Evolutionary conservation across 1,284 basidiomycete genomes (phyloP).

Genomic region (Kalmanozyma brasiliensis): DNA sequence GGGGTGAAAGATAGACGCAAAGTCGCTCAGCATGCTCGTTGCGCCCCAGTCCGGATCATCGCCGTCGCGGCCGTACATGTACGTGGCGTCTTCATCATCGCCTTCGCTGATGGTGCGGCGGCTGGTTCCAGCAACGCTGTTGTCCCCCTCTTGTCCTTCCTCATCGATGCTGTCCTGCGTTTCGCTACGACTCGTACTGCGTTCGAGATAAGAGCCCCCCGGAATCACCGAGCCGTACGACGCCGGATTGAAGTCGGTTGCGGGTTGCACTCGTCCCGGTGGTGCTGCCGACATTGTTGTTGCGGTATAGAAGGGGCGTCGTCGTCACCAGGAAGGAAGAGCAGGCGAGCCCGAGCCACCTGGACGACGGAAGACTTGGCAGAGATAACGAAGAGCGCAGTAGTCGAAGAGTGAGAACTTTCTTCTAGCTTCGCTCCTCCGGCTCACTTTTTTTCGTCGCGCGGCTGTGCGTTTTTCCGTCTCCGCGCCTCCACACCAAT

Average conservation of each 20-base stretch:
- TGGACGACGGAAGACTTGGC: not conserved
- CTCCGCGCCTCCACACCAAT: constrained; percentile 8
- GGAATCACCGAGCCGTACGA: constrained; percentile 37
- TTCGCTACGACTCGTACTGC: constrained; percentile 20
- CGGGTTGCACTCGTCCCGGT: constrained; percentile 34
- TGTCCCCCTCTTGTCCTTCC: constrained; percentile 1
- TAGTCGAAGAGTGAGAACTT: constrained; percentile 24
- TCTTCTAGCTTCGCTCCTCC: constrained; percentile 29
- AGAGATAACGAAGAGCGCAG: not conserved
- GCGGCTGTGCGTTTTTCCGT: not conserved
- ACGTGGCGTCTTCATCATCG: constrained; percentile 10
- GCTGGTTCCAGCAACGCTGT: constrained; percentile 1
- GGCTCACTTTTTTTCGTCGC: not conserved
- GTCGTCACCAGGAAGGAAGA: too few relatives aligned
- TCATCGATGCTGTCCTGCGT: constrained; percentile 26
- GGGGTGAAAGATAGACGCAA: constrained; percentile 47
- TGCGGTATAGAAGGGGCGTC: too few relatives aligned
- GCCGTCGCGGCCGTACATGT: constrained; percentile 8
- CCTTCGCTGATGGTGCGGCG: constrained; percentile 21
- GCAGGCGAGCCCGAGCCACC: constrained; percentile 1
- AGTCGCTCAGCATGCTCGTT: constrained; percentile 40
- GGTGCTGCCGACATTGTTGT: constrained; percentile 38
- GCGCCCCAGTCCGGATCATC: constrained; percentile 8
- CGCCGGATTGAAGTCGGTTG: constrained; percentile 28
- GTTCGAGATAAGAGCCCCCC: constrained; percentile 22